A percentile compares a stretch with the other conserved stretches of the same genome.
Evolutionary conservation across 2,329 filamentous ascomycete species (phyloP).

Genomic region (Septoria petroselini): DNA sequence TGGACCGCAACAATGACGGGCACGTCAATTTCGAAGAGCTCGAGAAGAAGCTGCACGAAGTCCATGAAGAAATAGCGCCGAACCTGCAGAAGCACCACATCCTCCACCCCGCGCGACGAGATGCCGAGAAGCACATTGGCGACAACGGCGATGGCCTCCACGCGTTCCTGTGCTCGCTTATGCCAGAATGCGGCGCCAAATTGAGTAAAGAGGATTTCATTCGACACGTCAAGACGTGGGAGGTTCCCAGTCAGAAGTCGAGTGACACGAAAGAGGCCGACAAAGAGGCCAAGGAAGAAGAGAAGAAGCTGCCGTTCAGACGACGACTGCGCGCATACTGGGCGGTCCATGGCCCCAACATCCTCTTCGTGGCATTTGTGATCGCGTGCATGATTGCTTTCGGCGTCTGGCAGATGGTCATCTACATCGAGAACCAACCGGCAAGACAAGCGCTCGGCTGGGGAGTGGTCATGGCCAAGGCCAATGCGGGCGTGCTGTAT

Average conservation of each 20-base stretch:
- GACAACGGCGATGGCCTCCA: slow-evolving; percentile 43
- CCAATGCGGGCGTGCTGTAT: slow-evolving; percentile 54
- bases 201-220: slow-evolving; percentile 51
- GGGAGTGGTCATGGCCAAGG: slow-evolving; percentile 57
- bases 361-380: slow-evolving; percentile 51
- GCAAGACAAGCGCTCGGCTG: slow-evolving; percentile 53
- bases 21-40: slow-evolving; percentile 53
- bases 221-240: slow-evolving; percentile 58
- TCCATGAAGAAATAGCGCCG: slow-evolving; percentile 52
- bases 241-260: slow-evolving; percentile 58
- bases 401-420: slow-evolving; percentile 55
- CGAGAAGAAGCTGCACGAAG: slow-evolving; percentile 53
- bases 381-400: slow-evolving; percentile 50
- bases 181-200: slow-evolving; percentile 41
- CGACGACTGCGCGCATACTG: slow-evolving; percentile 53
- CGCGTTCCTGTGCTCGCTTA: slow-evolving; percentile 52
- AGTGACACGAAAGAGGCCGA: slow-evolving; percentile 49
- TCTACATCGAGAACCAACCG: slow-evolving; percentile 47
- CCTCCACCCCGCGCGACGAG: slow-evolving; percentile 35
- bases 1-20: slow-evolving; percentile 54
- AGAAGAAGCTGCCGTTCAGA: slow-evolving; percentile 43
- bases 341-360: slow-evolving; percentile 55
- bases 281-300: slow-evolving; percentile 44
- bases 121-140: slow-evolving; percentile 31
- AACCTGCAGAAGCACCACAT: slow-evolving; percentile 49